These are phyloP conservation scores for Ilex asprella DNA, from an alignment of 257 asterid genomes.

Conservation along the genomic window DNA sequence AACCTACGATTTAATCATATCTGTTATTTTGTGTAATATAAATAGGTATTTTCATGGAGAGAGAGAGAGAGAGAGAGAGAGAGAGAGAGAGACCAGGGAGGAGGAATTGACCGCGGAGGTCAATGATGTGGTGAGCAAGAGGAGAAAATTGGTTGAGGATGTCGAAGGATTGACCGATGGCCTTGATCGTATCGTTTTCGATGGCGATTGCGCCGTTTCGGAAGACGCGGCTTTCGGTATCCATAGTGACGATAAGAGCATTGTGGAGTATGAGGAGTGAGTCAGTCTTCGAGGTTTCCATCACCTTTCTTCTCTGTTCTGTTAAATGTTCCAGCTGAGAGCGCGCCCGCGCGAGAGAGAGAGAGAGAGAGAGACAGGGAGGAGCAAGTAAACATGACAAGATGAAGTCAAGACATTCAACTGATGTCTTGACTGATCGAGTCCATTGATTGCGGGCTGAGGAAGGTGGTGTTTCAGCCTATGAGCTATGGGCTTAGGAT, in stretches of 20 bases:
- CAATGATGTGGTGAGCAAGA: constrained; percentile 30
- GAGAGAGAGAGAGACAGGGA: too few relatives aligned
- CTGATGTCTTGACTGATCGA: too few relatives aligned
- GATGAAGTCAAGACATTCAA: too few relatives aligned
- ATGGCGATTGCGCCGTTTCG: constrained; percentile 60
- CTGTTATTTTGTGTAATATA: not conserved
- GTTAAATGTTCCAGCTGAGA: too few relatives aligned
- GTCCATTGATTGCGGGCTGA: too few relatives aligned
- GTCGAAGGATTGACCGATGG: constrained; percentile 49
- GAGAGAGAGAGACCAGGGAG: constrained; percentile 39
- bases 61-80: not conserved
- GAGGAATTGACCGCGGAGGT: constrained; percentile 46
- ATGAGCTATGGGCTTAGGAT: too few relatives aligned
- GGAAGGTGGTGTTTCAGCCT: too few relatives aligned
- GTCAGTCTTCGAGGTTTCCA: too few relatives aligned
- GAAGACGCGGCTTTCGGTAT: constrained; percentile 42
- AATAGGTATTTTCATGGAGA: not conserved
- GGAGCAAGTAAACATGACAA: too few relatives aligned
- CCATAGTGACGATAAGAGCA: constrained; percentile 60
- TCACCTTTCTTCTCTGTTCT: too few relatives aligned
- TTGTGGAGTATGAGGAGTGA: constrained; percentile 47
- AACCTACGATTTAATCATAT: constrained; percentile 20
- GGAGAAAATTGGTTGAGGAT: constrained; percentile 37
- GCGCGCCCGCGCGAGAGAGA: too few relatives aligned
- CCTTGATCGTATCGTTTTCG: constrained; percentile 38